Evolutionary conservation across 78 protist genomes (phyloP), one percentile per base, ranked within the genome.

Genomic region (Pelomyxa schiedti): DNA sequence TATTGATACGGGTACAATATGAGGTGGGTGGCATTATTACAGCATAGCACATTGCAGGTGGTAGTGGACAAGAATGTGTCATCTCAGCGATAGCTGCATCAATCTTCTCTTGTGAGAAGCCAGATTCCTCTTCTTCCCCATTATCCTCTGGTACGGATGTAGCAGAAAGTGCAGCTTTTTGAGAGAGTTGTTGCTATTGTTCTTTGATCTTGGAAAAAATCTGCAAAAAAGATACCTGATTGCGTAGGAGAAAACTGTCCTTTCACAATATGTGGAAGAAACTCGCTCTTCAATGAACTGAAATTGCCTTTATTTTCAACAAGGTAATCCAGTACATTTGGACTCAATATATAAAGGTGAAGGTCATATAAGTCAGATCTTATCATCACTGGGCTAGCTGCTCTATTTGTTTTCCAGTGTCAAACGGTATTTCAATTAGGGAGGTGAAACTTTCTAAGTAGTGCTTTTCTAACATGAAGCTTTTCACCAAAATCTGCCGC

Each of bases 301-400:
- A n/a, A n/a, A n/a, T n/a, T n/a, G n/a, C n/a, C n/a, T n/a, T n/a
- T n/a, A n/a, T n/a, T n/a, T n/a, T n/a, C n/a, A n/a, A 47, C 75
- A 37, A 89, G 78, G 42, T 77, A 39, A 58, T 88, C 90, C 32
- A 86, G 73, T 0, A 86, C n/a, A n/a, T n/a, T n/a, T n/a, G n/a
- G n/a, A n/a, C n/a, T n/a, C n/a, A n/a, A n/a, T n/a, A n/a, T n/a
- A 82, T 86, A 90, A 39, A 86, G 37, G 78, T 90, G 94, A 16
- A 85, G 75, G 79, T 90, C 94, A 39, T 69, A 39, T 32, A 86
- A 63, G 26, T 79, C 74, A 8, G 69, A 76, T 63, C 74, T 65
- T 41, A 86, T n/a, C 8, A 65, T 22, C 32, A 90, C 36, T n/a
- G n/a, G n/a, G n/a, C n/a, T n/a, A n/a, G n/a, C n/a, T n/a, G n/a